Evolutionary conservation across 2,329 filamentous ascomycete species (phyloP).

Genomic region (Fusarium sp.): DNA sequence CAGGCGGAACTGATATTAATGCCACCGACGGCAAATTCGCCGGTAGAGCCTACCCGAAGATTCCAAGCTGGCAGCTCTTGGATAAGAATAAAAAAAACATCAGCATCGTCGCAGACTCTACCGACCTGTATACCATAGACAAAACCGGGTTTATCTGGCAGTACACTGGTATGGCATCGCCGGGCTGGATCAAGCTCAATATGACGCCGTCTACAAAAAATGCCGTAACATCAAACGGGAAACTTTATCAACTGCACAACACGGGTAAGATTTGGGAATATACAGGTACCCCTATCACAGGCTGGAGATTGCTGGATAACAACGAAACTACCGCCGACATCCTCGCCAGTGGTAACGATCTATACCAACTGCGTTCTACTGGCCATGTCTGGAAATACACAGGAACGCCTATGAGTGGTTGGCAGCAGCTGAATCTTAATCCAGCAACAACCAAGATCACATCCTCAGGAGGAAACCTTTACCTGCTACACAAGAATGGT

Average conservation of each 20-base stretch:
- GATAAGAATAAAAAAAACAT: neutral
- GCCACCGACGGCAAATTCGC: neutral
- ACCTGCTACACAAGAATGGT: neutral
- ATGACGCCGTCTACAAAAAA: neutral
- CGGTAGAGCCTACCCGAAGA: neutral
- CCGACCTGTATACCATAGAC: neutral
- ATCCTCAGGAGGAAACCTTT: neutral
- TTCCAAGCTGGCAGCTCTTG: neutral
- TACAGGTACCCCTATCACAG: neutral
- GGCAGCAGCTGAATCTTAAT: neutral
- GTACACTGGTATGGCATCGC: neutral
- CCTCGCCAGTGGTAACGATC: neutral
- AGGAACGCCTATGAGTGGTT: neutral
- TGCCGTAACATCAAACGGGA: neutral
- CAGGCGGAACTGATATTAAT: neutral
- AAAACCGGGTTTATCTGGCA: neutral
- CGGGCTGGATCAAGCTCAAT: neutral
- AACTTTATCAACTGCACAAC: neutral
- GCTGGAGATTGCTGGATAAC: neutral
- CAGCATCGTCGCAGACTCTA: neutral
- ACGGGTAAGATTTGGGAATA: neutral
- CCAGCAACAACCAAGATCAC: neutral
- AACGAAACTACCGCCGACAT: neutral
- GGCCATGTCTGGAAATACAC: constrained; percentile 2
- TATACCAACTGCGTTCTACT: neutral